Evolutionary conservation across 2,329 filamentous ascomycete species (phyloP), one percentile per base, ranked within the genome.

Genomic region (Zalaria obscura): DNA sequence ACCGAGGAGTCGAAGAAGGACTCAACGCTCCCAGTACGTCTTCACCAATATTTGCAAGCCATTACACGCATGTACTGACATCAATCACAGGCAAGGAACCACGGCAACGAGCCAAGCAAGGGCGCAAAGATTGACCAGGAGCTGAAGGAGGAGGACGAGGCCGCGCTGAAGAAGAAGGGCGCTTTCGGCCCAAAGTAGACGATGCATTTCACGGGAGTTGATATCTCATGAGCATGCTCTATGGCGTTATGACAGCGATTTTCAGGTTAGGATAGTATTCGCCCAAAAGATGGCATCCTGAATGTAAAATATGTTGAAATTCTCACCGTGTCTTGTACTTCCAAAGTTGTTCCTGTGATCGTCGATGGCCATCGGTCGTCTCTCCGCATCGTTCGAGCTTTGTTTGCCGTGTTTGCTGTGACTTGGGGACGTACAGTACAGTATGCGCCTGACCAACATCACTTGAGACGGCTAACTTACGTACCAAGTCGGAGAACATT

Each of bases 41-140:
- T 9, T 29, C 37, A 5, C 38, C 28, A 11, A 4, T 10, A 11
- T 25, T 2, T 11, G 9, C 9, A 25, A 18, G 5, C 33, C 10
- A 35, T 5, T 39, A 40, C 31, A 29, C 18, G 18, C 35, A 42
- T 28, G 40, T 37, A 28, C 36, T 40, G 4, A 36, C 42, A 29
- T 36, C n/a, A 9, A 26, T 18, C n/a, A 9, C 34, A 62, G 75
- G 81, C 80, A 42, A 72, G 63, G 50, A 55, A 69, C 48, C 80
- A 87, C 55, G 80, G 80, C 45, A 86, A 86, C 56, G 70, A 85
- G 63, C 82, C 81, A 2, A 81, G 76, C 18, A 75, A 68, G 54
- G 81, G 82, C 11, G 82, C 81, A 25, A 73, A 81, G 68, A 70
- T 85, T 43, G 82, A 87, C 58, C 73, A 81, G 44, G 57, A 82